Conservation (phyloP, 2,329 filamentous ascomycete species). For the Fusarium sp. region DNA sequence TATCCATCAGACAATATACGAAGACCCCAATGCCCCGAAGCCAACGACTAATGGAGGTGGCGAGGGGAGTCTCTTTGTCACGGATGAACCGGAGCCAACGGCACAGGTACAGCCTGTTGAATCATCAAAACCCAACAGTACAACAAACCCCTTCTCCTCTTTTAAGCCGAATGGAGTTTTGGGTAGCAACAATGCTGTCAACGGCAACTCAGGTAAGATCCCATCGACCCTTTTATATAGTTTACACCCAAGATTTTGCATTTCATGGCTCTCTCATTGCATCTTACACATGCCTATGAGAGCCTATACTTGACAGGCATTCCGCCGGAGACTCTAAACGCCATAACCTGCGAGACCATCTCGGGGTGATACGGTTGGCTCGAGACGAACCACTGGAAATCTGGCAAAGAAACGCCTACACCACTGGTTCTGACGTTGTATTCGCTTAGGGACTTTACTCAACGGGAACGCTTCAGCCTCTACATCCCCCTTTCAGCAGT, state of each 20-base stretch:
- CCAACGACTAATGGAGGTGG: constrained; percentile 21
- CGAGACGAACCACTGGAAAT: constrained; percentile 46
- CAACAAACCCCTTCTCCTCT: constrained; percentile 29
- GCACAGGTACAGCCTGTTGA: constrained; percentile 13
- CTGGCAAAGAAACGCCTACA: constrained; percentile 42
- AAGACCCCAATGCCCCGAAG: constrained; percentile 45
- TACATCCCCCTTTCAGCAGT: constrained; percentile 32
- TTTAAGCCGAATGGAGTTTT: constrained; percentile 13
- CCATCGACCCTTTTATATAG: constrained; percentile 27
- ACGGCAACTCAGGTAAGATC: constrained; percentile 42
- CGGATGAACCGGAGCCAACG: constrained; percentile 21
- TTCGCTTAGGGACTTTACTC: constrained; percentile 43
- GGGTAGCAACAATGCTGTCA: constrained; percentile 18
- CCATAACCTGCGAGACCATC: constrained; percentile 32
- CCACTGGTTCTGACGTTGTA: constrained; percentile 47
- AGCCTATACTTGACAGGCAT: constrained; percentile 35
- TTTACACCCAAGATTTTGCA: constrained; percentile 43
- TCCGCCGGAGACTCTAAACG: constrained; percentile 44
- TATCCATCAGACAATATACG: constrained; percentile 67
- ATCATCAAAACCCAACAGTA: constrained; percentile 12
- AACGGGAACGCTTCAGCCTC: constrained; percentile 35
- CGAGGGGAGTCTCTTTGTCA: constrained; percentile 48
- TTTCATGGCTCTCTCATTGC: constrained; percentile 25
- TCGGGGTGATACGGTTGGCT: constrained; percentile 35
- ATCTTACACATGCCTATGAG: constrained; percentile 9